phyloP scores from a whole-genome alignment of 495 filamentous ascomycete species.

The Articulospora tetracladia region DNA sequence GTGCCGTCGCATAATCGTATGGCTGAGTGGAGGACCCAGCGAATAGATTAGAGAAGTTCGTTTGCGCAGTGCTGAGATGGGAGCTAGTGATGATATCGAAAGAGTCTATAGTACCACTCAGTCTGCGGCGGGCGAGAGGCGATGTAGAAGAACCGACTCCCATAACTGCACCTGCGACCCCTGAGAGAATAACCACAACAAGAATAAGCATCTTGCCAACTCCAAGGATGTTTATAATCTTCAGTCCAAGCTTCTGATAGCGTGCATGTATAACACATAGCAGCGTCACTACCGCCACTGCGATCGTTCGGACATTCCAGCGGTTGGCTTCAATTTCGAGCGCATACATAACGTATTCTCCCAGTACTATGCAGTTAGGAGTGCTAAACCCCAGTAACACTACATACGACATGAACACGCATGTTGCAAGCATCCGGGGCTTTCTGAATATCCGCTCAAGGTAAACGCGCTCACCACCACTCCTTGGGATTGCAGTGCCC shows the following conservation, averaged over 20 bases:
- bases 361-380: conserved; percentile 64
- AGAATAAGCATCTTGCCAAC: conserved; percentile 63
- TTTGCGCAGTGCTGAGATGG: conserved; percentile 28
- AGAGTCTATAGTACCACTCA: conserved; percentile 15
- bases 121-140: conserved; percentile 3
- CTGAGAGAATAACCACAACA: conserved; percentile 57
- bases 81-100: conserved; percentile 24
- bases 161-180: conserved; percentile 44
- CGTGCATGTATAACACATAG: conserved; percentile 53
- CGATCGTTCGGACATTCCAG: conserved; percentile 60
- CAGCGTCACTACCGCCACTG: conserved; percentile 53
- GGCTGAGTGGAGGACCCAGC: conserved; percentile 36
- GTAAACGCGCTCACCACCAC: conserved; percentile 54
- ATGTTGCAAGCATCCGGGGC: conserved; percentile 57
- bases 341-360: conserved; percentile 62
- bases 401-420: conserved; percentile 56
- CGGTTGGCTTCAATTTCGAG: conserved; percentile 47
- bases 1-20: conserved; percentile 45
- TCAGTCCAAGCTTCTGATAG: conserved; percentile 58
- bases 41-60: conserved; percentile 33
- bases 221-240: conserved; percentile 59
- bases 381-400: conserved; percentile 49
- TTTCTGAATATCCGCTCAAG: conserved; percentile 61
- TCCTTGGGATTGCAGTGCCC: conserved; percentile 49
- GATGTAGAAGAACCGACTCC: conserved; percentile 28